These are phyloP conservation scores for Isatis lusitanica DNA, from an alignment of 441 rosid species.

Conservation along the genomic window DNA sequence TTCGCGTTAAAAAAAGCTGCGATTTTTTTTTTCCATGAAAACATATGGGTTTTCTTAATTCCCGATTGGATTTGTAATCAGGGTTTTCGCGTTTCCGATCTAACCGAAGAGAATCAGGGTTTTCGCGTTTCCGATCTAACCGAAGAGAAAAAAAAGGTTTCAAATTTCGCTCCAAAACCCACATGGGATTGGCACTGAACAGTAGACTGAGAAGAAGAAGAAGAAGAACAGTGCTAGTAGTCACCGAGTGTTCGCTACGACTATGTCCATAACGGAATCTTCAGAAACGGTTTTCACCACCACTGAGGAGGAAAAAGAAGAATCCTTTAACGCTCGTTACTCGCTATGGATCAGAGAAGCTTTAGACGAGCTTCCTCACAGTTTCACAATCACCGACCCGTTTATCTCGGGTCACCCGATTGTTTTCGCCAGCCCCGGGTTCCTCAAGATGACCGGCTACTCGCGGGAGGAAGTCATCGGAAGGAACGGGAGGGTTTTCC, in stretches of 20 bases:
- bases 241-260: background rate
- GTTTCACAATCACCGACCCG: conserved; percentile 86
- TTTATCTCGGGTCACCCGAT: conserved; percentile 79
- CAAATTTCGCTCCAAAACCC: conserved; percentile 28
- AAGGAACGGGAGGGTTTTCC: conserved; percentile 74
- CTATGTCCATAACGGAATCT: conserved; percentile 4
- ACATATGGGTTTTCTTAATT: conserved; percentile 12
- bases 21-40: background rate
- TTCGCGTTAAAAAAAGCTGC: background rate
- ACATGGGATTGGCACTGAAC: conserved; percentile 75
- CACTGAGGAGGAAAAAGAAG: conserved; percentile 30
- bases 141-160: background rate
- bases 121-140: conserved; percentile 5
- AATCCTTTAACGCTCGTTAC: conserved; percentile 52
- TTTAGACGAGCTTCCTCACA: conserved; percentile 69
- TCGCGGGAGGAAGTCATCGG: conserved; percentile 69
- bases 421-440: conserved; percentile 76
- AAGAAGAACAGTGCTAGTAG: background rate
- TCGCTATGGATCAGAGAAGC: conserved; percentile 59
- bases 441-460: conserved; percentile 73
- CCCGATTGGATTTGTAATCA: background rate
- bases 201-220: conserved; percentile 33
- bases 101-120: background rate
- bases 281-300: conserved; percentile 45
- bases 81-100: conserved; percentile 1